Conservation (phyloP, 345 rosid species). For the Alliaria petiolata region DNA sequence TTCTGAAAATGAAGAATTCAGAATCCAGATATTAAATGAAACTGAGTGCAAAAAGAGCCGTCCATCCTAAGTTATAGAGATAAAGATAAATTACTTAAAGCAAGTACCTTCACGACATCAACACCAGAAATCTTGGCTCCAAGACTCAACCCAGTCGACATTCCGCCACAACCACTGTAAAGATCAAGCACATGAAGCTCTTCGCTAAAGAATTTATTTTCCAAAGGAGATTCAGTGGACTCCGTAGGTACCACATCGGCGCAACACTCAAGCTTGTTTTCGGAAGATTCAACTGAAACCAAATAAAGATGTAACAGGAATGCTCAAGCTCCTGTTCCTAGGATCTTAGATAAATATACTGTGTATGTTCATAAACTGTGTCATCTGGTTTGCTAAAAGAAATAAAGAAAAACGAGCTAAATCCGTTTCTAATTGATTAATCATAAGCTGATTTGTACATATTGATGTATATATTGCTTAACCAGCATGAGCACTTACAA, state of each 20-base stretch:
- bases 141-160: conserved; percentile 92
- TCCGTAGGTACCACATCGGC: conserved; percentile 24
- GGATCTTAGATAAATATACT: too few species aligned
- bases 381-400: too few species aligned
- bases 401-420: background rate
- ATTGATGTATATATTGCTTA: background rate
- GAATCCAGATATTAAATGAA: conserved; percentile 7
- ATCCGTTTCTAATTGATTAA: background rate
- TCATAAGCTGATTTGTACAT: background rate
- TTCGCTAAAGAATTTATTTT: conserved; percentile 31
- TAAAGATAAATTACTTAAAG: conserved; percentile 23
- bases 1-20: conserved; percentile 44
- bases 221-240: conserved; percentile 14
- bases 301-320: background rate
- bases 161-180: conserved; percentile 96
- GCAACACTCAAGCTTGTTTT: conserved; percentile 24
- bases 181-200: conserved; percentile 69
- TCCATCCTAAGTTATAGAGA: conserved; percentile 16
- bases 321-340: conserved; percentile 11
- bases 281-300: conserved; percentile 38
- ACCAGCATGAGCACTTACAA: conserved; percentile 43
- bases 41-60: conserved; percentile 2
- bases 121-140: conserved; percentile 70
- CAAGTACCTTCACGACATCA: conserved; percentile 73
- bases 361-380: background rate